Base-by-base conservation (phyloP, 1,284 basidiomycete species). In the Pisolithus thermaeus region DNA sequence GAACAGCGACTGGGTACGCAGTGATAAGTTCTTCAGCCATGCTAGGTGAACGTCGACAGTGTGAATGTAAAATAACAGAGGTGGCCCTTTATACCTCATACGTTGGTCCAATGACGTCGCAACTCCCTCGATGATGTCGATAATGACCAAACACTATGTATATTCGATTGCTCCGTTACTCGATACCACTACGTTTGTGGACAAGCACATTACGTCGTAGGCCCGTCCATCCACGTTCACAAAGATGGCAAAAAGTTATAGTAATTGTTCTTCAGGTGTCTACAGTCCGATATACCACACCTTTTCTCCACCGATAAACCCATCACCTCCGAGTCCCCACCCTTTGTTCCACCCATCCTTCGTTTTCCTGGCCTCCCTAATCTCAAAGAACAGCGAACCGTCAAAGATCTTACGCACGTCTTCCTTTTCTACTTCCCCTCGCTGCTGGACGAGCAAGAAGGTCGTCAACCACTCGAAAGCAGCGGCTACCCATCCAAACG, bases 391-490 rank as follows among this genome's bases (percentile, higher is more conserved):
- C 16, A 65, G 36, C 41, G 62, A 66, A 18, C 63, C 65, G 23
- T 65, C 63, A 0, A 67, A 40, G 23, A 65, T 50, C 9, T 56
- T 59, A 2, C 65, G 55, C 23, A 65, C 62, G 40, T 65, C 63
- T 35, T 65, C 65, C 52, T 65, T 65, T 36, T 68, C 52, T 16
- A 65, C 56, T 49, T 50, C 49, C 16, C 65, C 64, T 4, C 63
- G 38, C n/a, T 52, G 50, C 18, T 68, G 63, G 8, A 65, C 55
- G 22, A 65, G 50, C 49, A 68, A 44, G 50, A 66, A 63, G 43
- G 62, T 59, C 18, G 59, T 49, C 46, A 47, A 16, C 63, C 72
- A 73, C 55, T 73, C 70, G 45, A 72, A 59, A 46, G 62, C 54
- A 6, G 60, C 60, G 1, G 65, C 64, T 16, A 60, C 39, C 64